Evolutionary conservation across 2,329 filamentous ascomycete species (phyloP).

Genomic region (Thelonectria olida): DNA sequence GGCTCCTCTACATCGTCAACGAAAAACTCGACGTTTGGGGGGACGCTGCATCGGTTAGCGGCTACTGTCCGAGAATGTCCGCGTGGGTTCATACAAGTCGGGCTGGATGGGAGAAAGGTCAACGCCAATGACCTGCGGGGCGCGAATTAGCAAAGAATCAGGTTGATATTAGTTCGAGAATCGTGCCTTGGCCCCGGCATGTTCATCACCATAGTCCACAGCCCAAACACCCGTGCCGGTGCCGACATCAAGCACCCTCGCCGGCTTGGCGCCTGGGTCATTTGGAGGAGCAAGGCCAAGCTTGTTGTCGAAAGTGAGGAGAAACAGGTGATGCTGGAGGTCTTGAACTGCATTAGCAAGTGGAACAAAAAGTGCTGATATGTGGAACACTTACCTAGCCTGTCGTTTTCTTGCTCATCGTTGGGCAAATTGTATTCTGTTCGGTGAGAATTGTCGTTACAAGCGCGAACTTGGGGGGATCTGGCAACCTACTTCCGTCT

Average conservation of each 20-base stretch:
- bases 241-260: slow-evolving; percentile 37
- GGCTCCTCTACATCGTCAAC: slow-evolving; percentile 10
- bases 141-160: background rate
- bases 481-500: slow-evolving; percentile 10
- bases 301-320: slow-evolving; percentile 37
- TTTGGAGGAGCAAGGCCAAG: slow-evolving; percentile 30
- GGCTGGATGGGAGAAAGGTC: slow-evolving; percentile 27
- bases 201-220: slow-evolving; percentile 36
- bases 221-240: slow-evolving; percentile 41
- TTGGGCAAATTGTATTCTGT: slow-evolving; percentile 15
- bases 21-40: slow-evolving; percentile 6
- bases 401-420: slow-evolving; percentile 8
- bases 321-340: slow-evolving; percentile 32
- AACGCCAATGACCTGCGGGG: slow-evolving; percentile 19
- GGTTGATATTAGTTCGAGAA: background rate
- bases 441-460: background rate
- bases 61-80: too few species aligned
- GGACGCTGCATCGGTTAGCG: background rate
- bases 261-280: background rate
- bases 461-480: background rate
- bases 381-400: slow-evolving; percentile 8
- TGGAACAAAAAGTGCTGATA: background rate
- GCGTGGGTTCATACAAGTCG: background rate
- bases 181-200: slow-evolving; percentile 19
- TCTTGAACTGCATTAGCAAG: slow-evolving; percentile 11